These are phyloP conservation scores for Zarea fungicola DNA, from an alignment of 2,329 filamentous ascomycete genomes.

Conservation along the genomic window DNA sequence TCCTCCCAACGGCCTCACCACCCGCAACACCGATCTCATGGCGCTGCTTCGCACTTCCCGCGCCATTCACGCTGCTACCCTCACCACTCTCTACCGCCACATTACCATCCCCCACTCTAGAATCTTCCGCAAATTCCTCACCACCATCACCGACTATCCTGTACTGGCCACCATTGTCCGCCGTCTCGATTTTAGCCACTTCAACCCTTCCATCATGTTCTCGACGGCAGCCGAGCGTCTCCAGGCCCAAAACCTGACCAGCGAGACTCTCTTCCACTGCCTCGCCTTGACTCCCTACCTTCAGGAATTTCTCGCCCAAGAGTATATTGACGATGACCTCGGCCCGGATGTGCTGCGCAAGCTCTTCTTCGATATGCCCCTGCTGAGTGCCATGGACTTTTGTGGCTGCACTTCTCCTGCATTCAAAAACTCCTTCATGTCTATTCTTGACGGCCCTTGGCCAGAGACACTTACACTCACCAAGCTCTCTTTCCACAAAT, in stretches of 20 bases:
- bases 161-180: slow-evolving; percentile 70
- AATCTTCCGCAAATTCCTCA: slow-evolving; percentile 76
- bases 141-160: slow-evolving; percentile 61
- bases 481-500: slow-evolving; percentile 73
- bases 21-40: slow-evolving; percentile 73
- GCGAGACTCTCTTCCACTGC: slow-evolving; percentile 66
- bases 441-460: slow-evolving; percentile 48
- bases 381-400: slow-evolving; percentile 66
- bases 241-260: slow-evolving; percentile 70
- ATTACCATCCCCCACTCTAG: slow-evolving; percentile 79
- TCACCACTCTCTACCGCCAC: slow-evolving; percentile 70
- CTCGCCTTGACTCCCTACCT: slow-evolving; percentile 67
- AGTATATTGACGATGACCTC: slow-evolving; percentile 74
- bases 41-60: slow-evolving; percentile 72
- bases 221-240: slow-evolving; percentile 68
- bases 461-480: slow-evolving; percentile 54
- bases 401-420: slow-evolving; percentile 65
- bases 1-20: slow-evolving; percentile 64
- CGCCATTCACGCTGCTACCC: slow-evolving; percentile 65
- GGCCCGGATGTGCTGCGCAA: slow-evolving; percentile 63
- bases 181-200: slow-evolving; percentile 79
- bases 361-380: slow-evolving; percentile 61
- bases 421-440: slow-evolving; percentile 62
- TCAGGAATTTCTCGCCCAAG: slow-evolving; percentile 73
- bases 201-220: slow-evolving; percentile 74